These are phyloP conservation scores for Trichoderma breve DNA, from an alignment of 2,329 filamentous ascomycete species.

Conservation along the genomic window DNA sequence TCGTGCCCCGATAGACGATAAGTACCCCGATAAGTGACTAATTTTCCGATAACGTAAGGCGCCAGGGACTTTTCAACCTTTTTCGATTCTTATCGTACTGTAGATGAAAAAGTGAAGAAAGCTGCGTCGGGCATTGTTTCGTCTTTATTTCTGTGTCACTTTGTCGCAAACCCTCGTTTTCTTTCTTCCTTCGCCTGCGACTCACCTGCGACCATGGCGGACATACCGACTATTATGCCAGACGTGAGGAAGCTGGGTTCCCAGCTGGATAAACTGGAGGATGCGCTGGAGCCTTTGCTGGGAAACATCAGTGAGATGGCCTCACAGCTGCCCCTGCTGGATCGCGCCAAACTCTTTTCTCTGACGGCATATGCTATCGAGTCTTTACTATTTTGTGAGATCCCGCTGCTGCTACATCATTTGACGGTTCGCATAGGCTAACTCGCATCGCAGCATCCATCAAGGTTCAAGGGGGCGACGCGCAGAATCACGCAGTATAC, in stretches of 20 bases:
- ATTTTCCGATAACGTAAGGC: not conserved
- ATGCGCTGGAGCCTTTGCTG: slow-evolving; percentile 71
- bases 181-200: not conserved
- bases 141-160: too few relatives aligned
- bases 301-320: slow-evolving; percentile 64
- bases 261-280: slow-evolving; percentile 76
- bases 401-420: not conserved
- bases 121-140: too few relatives aligned
- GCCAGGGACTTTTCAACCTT: not conserved
- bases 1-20: not conserved
- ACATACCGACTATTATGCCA: slow-evolving; percentile 57
- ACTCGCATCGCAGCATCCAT: slow-evolving; percentile 56
- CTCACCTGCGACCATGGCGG: slow-evolving; percentile 33
- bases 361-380: slow-evolving; percentile 85
- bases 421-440: not conserved
- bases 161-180: not conserved
- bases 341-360: slow-evolving; percentile 93
- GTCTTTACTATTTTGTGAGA: slow-evolving; percentile 79
- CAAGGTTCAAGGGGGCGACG: slow-evolving; percentile 73
- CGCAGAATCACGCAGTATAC: slow-evolving; percentile 82
- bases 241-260: slow-evolving; percentile 72
- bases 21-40: not conserved
- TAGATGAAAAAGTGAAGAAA: not conserved
- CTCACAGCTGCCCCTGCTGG: slow-evolving; percentile 81
- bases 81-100: not conserved